Evolutionary conservation across 148 eudicot genomes (phyloP).

Genomic region (Spergularia bocconei): DNA sequence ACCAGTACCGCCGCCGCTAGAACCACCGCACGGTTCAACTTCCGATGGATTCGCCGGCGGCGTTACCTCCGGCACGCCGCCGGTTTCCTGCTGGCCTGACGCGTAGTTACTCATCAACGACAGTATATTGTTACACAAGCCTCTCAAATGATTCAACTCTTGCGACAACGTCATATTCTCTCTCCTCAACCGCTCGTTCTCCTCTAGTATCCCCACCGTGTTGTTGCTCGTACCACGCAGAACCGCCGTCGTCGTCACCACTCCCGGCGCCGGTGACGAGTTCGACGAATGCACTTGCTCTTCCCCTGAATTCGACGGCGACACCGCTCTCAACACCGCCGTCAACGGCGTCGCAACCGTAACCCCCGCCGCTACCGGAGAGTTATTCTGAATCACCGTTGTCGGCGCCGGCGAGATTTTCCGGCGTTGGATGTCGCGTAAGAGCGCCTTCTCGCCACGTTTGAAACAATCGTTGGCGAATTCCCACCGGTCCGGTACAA

Average conservation of each 20-base stretch:
- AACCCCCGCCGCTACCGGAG: constrained; percentile 15
- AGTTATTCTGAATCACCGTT: constrained; percentile 10
- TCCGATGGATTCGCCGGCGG: constrained; percentile 14
- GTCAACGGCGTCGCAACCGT: constrained; percentile 36
- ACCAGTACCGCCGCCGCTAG: constrained; percentile 23
- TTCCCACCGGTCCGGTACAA: constrained; percentile 84
- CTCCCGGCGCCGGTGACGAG: constrained; percentile 47
- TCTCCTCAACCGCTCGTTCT: constrained; percentile 60
- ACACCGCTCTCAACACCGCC: constrained; percentile 19
- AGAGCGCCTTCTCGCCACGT: constrained; percentile 56
- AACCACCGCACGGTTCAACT: constrained; percentile 11
- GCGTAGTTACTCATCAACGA: constrained; percentile 54
- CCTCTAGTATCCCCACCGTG: constrained; percentile 57
- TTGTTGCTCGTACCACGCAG: constrained; percentile 2
- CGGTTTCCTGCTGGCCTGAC: constrained; percentile 36
- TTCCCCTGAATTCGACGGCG: constrained; percentile 60
- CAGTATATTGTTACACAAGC: constrained; percentile 48
- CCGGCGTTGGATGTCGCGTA: constrained; percentile 75
- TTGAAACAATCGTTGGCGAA: constrained; percentile 72
- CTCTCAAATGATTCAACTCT: constrained; percentile 55
- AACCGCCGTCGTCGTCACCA: constrained; percentile 1
- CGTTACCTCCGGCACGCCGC: constrained; percentile 29
- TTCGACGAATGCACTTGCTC: constrained; percentile 73
- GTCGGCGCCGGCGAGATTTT: constrained; percentile 38
- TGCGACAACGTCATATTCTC: constrained; percentile 49